A percentile compares a stretch with the other conserved stretches of the same genome.
These are phyloP conservation scores for Erythrophleum ivorense DNA, from an alignment of 331 rosid genomes.

Conservation along the genomic window DNA sequence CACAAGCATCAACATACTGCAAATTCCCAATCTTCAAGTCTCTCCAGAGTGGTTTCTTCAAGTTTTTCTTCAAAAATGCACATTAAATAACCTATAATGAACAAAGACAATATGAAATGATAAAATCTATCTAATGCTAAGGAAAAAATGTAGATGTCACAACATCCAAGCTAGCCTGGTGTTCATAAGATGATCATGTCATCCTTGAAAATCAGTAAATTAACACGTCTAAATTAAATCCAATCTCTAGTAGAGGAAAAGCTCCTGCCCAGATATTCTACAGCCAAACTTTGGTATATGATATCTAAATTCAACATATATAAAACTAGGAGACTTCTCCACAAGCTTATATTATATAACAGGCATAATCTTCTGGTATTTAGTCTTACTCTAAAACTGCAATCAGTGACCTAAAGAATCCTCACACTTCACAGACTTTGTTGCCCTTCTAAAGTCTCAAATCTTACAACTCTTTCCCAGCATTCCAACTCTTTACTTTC, in stretches of 20 bases:
- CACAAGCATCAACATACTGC: constrained; percentile 62
- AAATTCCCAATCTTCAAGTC: constrained; percentile 75
- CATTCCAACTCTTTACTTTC: constrained; percentile 8
- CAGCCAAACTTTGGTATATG: neutral
- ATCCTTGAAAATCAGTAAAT: neutral
- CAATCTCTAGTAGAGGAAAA: constrained; percentile 2
- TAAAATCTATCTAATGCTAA: constrained; percentile 18
- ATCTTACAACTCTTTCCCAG: neutral
- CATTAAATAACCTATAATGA: constrained; percentile 79
- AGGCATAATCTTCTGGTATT: neutral
- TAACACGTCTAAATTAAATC: neutral
- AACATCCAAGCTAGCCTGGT: constrained; percentile 6
- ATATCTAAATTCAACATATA: constrained; percentile 3
- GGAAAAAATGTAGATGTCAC: neutral
- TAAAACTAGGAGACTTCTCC: neutral
- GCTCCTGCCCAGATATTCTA: neutral
- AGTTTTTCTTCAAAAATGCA: constrained; percentile 83
- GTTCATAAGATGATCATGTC: constrained; percentile 4
- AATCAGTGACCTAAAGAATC: constrained; percentile 8
- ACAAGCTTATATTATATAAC: neutral
- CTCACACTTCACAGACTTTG: constrained; percentile 13
- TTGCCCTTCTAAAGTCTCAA: constrained; percentile 8
- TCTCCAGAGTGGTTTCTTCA: constrained; percentile 68
- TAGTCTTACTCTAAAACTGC: constrained; percentile 5
- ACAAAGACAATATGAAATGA: constrained; percentile 25